A percentile compares a stretch with the other conserved stretches of the same genome.
These are phyloP conservation scores for Schoenoplectus triqueter DNA, from an alignment of 202 grass and related monocot genomes.

Conservation along the genomic window DNA sequence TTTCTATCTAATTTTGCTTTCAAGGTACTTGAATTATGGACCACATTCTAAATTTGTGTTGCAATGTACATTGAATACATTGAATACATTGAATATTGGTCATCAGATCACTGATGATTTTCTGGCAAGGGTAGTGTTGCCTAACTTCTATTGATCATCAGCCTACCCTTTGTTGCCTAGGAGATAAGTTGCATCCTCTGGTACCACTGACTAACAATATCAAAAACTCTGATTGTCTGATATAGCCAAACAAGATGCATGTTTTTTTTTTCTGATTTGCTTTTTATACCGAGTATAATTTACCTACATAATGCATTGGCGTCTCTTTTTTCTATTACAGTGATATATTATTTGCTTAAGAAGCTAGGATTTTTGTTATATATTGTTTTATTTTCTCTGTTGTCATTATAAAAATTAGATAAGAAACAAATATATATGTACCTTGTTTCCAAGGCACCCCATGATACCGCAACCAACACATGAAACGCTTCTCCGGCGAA, in stretches of 20 bases:
- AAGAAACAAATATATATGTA: not conserved
- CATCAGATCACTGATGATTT: not conserved
- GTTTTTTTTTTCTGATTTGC: not conserved
- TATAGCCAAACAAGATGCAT: not conserved
- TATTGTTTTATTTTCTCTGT: not conserved
- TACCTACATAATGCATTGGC: not conserved
- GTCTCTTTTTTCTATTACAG: not conserved
- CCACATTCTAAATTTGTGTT: not conserved
- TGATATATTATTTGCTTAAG: not conserved
- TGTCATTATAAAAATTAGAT: not conserved
- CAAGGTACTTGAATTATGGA: not conserved
- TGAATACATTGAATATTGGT: not conserved
- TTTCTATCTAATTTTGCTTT: conserved; percentile 16
- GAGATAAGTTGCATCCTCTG: not conserved
- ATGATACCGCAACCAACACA: conserved; percentile 87
- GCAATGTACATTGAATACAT: not conserved
- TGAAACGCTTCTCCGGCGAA: conserved; percentile 57
- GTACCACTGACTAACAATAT: not conserved
- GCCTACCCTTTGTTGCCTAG: not conserved
- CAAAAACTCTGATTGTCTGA: not conserved
- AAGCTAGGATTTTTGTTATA: not conserved
- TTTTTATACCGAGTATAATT: not conserved
- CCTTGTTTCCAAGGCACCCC: conserved; percentile 94
- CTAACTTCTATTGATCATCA: not conserved
- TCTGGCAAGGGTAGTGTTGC: not conserved